Evolutionary conservation across 2,329 filamentous ascomycete genomes (phyloP).

Genomic region (Didymosphaeria variabile): DNA sequence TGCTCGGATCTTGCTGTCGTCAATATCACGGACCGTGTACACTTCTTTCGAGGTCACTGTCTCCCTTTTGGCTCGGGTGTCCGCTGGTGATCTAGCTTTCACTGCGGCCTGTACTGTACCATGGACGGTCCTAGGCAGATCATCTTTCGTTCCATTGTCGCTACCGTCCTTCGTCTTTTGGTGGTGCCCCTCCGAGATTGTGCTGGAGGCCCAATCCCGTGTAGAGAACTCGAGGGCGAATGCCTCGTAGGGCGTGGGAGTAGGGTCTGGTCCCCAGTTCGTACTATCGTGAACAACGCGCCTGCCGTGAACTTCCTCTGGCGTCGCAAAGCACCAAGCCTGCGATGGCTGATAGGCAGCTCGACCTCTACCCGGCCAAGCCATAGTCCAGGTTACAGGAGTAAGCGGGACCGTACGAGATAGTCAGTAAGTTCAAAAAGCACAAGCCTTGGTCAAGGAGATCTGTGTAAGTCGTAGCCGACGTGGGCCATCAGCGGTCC

Average conservation of each 20-base stretch:
- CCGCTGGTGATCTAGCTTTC: background rate
- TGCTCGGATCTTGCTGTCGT: background rate
- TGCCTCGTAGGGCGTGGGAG: background rate
- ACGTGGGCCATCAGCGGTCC: background rate
- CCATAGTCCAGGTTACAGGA: background rate
- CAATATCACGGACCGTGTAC: background rate
- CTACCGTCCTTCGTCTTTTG: background rate
- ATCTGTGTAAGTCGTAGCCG: background rate
- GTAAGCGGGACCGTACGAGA: background rate
- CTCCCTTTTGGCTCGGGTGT: background rate
- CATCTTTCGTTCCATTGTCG: background rate
- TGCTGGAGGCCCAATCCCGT: background rate
- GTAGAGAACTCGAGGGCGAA: background rate
- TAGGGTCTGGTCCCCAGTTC: background rate
- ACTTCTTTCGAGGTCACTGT: background rate
- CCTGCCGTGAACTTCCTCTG: background rate
- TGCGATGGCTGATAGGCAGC: background rate
- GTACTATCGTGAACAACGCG: background rate
- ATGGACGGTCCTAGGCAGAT: background rate
- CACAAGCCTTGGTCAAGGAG: background rate
- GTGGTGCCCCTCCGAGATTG: background rate
- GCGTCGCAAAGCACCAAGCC: conserved; percentile 10
- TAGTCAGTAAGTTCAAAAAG: background rate
- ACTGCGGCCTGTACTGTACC: background rate
- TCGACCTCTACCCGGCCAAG: background rate